Evolutionary conservation across 805 yeast genomes (phyloP).

Genomic region (Metschnikowia orientalis): DNA sequence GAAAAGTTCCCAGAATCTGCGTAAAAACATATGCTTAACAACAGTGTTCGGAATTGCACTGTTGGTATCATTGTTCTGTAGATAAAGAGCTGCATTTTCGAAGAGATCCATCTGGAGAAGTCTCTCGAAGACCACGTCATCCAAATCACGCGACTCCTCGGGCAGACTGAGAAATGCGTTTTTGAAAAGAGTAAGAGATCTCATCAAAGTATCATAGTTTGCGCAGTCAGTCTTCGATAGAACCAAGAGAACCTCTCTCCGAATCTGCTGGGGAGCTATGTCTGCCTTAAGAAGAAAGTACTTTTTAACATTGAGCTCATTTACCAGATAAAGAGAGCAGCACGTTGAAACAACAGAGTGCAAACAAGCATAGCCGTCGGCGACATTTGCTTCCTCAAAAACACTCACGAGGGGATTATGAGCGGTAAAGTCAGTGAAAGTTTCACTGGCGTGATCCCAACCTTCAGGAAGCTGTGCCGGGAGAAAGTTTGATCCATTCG

Average conservation of each 20-base stretch:
- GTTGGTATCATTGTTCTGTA: conserved; percentile 12
- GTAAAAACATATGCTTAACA: conserved; percentile 11
- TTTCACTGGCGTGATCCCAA: too few species aligned
- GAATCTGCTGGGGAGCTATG: conserved; percentile 9
- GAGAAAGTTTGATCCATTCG: too few species aligned
- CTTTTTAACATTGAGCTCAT: conserved; percentile 29
- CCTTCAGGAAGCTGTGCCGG: too few species aligned
- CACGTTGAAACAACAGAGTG: conserved; percentile 23
- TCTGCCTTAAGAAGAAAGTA: conserved; percentile 26
- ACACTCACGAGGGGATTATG: conserved; percentile 5
- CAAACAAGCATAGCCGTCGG: conserved; percentile 1
- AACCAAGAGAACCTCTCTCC: conserved; percentile 26
- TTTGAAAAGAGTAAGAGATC: conserved; percentile 21
- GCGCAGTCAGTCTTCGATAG: conserved; percentile 20
- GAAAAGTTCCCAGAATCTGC: conserved; percentile 34
- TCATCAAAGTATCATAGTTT: conserved; percentile 22
- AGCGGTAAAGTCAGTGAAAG: conserved; percentile 18
- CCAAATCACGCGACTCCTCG: conserved; percentile 13
- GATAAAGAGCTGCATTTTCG: conserved; percentile 19
- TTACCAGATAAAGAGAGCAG: conserved; percentile 31
- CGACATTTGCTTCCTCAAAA: conserved; percentile 1
- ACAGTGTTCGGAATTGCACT: conserved; percentile 14
- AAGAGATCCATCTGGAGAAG: conserved; percentile 27
- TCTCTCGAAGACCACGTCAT: conserved; percentile 25
- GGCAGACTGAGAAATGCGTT: conserved; percentile 17